Percentiles rank a stretch among this genome's conserved stretches.
Evolutionary conservation across 2,329 filamentous ascomycete genomes (phyloP).

Genomic region (Claviceps purpurea): DNA sequence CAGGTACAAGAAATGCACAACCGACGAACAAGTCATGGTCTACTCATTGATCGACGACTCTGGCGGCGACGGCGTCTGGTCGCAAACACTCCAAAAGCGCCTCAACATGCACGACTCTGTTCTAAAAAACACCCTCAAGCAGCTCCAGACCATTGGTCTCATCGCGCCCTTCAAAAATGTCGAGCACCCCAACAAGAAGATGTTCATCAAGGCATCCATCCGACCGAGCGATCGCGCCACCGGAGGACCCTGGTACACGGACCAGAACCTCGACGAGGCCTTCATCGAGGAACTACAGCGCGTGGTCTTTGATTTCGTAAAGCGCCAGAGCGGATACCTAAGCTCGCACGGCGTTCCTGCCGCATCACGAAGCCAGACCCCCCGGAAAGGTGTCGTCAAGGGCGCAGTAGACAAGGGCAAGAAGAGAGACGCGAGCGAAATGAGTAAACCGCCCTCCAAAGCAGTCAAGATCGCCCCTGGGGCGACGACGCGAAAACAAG

Average conservation of each 20-base stretch:
- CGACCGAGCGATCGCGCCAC: constrained; percentile 81
- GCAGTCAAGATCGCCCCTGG: constrained; percentile 12
- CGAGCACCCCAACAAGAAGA: constrained; percentile 81
- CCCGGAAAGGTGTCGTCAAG: constrained; percentile 43
- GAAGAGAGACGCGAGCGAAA: constrained; percentile 35
- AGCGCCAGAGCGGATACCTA: constrained; percentile 56
- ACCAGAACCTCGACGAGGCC: constrained; percentile 76
- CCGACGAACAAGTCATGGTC: constrained; percentile 69
- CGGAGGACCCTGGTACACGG: constrained; percentile 88
- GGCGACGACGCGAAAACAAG: constrained; percentile 13
- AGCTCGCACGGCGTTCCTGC: constrained; percentile 21
- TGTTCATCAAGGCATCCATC: constrained; percentile 84
- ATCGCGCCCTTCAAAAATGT: constrained; percentile 87
- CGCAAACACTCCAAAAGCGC: constrained; percentile 65
- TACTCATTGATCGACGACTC: constrained; percentile 83
- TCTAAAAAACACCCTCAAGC: constrained; percentile 70
- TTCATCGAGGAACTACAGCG: constrained; percentile 69
- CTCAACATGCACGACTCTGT: constrained; percentile 75
- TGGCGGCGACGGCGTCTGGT: constrained; percentile 80
- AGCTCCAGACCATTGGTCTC: constrained; percentile 66
- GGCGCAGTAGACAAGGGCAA: constrained; percentile 31
- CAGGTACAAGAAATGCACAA: constrained; percentile 45
- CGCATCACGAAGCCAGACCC: constrained; percentile 27
- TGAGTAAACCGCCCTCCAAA: constrained; percentile 19
- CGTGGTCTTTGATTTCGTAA: constrained; percentile 61